Evolutionary conservation across 169 alveolate genomes (phyloP).

Genomic region (Amoebophrya sp.): DNA sequence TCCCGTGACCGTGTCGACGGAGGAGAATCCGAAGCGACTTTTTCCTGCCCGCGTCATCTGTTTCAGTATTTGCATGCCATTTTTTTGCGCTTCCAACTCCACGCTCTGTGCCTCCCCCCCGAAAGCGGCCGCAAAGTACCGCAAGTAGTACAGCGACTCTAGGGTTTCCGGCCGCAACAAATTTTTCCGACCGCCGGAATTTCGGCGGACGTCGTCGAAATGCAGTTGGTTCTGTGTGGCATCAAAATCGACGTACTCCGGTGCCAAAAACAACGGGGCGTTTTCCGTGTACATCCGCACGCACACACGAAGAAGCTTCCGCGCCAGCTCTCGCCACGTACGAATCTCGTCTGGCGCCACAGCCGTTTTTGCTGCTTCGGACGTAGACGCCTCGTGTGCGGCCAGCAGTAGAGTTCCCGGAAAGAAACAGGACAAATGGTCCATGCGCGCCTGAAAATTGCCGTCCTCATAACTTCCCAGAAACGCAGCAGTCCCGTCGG

Average conservation of each 20-base stretch:
- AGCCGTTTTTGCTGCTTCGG: too few species aligned
- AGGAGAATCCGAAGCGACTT: constrained; percentile 29
- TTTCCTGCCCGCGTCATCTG: constrained; percentile 32
- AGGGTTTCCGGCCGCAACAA: constrained; percentile 46
- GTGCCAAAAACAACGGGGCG: neutral
- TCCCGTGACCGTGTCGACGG: neutral
- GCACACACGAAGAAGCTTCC: neutral
- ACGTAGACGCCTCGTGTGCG: neutral
- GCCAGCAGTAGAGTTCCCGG: constrained; percentile 20
- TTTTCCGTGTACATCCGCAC: neutral
- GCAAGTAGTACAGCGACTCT: constrained; percentile 40
- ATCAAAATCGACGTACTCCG: neutral
- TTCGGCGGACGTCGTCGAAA: neutral
- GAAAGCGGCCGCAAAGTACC: neutral
- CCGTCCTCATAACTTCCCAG: too few species aligned
- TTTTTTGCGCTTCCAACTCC: neutral
- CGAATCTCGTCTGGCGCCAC: too few species aligned
- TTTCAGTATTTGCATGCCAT: constrained; percentile 25
- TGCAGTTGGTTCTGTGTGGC: neutral
- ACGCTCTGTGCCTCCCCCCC: neutral
- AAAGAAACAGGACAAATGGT: constrained; percentile 10
- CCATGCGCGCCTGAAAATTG: neutral
- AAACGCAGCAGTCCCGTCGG: neutral
- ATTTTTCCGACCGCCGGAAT: neutral
- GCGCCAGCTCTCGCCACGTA: neutral